Evolutionary conservation across 768 basidiomycete genomes (phyloP).

Genomic region (Suillus placidus): DNA sequence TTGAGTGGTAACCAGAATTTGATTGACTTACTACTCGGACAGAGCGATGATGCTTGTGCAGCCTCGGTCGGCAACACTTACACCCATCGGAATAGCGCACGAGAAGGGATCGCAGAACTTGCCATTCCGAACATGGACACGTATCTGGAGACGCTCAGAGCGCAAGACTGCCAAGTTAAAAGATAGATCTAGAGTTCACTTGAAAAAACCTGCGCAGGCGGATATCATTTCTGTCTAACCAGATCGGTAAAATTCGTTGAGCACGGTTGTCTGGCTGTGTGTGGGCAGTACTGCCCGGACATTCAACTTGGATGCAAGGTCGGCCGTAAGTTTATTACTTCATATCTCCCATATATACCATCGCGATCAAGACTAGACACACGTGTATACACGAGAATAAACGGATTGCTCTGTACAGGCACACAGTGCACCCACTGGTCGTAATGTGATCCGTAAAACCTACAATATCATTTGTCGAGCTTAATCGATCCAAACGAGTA

Average conservation of each 20-base stretch:
- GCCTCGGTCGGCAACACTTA: background rate
- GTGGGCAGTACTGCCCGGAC: background rate
- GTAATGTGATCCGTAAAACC: conserved; percentile 52
- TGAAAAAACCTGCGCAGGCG: background rate
- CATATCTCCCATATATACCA: conserved; percentile 34
- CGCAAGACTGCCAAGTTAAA: background rate
- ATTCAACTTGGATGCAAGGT: background rate
- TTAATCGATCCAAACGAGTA: background rate
- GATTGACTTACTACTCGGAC: background rate
- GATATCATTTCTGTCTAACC: background rate
- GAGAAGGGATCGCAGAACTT: background rate
- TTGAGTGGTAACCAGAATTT: background rate
- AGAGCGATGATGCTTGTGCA: background rate
- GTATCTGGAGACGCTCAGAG: background rate
- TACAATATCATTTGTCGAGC: conserved; percentile 18
- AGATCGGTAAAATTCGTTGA: background rate
- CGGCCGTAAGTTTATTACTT: background rate
- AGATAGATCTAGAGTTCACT: background rate
- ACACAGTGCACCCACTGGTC: conserved; percentile 68
- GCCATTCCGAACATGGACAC: background rate
- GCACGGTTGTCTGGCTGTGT: background rate
- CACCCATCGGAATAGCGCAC: background rate
- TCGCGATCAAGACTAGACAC: conserved; percentile 51
- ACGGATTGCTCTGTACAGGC: conserved; percentile 55
- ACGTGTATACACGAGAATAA: conserved; percentile 50